These are phyloP conservation scores for Pichia scutulata DNA, from an alignment of 805 yeast species.

Conservation along the genomic window DNA sequence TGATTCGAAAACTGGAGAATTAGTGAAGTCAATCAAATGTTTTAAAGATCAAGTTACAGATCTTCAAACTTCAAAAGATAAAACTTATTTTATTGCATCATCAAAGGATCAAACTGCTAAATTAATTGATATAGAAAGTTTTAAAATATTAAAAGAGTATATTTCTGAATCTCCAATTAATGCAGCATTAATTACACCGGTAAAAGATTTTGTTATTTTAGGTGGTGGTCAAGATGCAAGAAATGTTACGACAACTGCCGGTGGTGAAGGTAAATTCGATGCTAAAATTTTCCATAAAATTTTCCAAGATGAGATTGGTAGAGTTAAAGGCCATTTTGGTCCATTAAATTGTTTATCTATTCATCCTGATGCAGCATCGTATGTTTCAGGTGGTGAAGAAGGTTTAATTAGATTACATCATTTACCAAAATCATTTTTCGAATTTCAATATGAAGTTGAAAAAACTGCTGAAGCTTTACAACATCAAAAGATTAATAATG, in stretches of 20 bases:
- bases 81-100: conserved; percentile 83
- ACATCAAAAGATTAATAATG: neutral
- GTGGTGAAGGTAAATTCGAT: conserved; percentile 92
- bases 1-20: conserved; percentile 69
- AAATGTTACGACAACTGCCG: conserved; percentile 95
- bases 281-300: conserved; percentile 93
- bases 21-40: conserved; percentile 46
- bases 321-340: conserved; percentile 98
- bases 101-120: conserved; percentile 86
- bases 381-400: conserved; percentile 98
- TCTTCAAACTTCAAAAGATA: conserved; percentile 81
- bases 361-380: conserved; percentile 89
- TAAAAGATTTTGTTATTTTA: conserved; percentile 82
- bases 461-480: conserved; percentile 49
- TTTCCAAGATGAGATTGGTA: conserved; percentile 91
- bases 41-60: conserved; percentile 83
- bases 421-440: conserved; percentile 88
- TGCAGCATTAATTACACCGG: conserved; percentile 89
- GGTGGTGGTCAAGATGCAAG: conserved; percentile 99
- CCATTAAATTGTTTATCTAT: conserved; percentile 91
- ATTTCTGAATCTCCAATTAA: conserved; percentile 90
- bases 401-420: conserved; percentile 93
- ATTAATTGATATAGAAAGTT: conserved; percentile 68
- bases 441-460: conserved; percentile 88
- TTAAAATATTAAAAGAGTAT: conserved; percentile 65